These are phyloP conservation scores for Coemansia sp. DNA, from an alignment of 192 early-diverging fungal genomes.

Conservation along the genomic window DNA sequence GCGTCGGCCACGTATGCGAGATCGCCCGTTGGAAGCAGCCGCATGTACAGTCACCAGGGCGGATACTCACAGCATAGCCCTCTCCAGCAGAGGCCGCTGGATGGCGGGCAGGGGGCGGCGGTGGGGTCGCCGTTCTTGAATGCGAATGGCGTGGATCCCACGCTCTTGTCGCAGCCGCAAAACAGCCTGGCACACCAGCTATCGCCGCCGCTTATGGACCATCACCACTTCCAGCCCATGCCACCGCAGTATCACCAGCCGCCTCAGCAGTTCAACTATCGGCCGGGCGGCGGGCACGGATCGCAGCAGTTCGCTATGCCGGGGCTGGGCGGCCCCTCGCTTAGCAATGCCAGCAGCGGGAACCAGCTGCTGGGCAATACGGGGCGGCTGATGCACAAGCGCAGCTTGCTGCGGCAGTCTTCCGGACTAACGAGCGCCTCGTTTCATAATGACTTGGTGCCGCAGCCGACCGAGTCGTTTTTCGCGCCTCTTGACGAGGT, in stretches of 20 bases:
- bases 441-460: constrained; percentile 49
- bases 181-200: constrained; percentile 44
- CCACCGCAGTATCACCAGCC: not conserved
- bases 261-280: not conserved
- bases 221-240: not conserved
- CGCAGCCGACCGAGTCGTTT: constrained; percentile 47
- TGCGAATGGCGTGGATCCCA: constrained; percentile 32
- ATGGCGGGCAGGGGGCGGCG: constrained; percentile 1
- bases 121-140: constrained; percentile 39
- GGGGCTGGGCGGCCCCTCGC: not conserved
- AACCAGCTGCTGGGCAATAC: constrained; percentile 6
- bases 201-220: constrained; percentile 37
- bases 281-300: not conserved
- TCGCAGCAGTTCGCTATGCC: not conserved
- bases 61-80: not conserved
- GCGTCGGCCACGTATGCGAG: constrained; percentile 47
- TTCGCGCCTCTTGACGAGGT: constrained; percentile 52
- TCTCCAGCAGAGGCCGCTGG: not conserved
- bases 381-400: constrained; percentile 37
- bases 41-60: not conserved
- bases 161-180: constrained; percentile 53
- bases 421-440: constrained; percentile 38
- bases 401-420: constrained; percentile 39
- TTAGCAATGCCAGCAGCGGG: not conserved
- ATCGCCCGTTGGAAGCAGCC: constrained; percentile 9